A percentile compares a stretch with the other conserved stretches of the same genome.
Evolutionary conservation across 2,329 filamentous ascomycete genomes (phyloP).

Genomic region (Alternaria panax): DNA sequence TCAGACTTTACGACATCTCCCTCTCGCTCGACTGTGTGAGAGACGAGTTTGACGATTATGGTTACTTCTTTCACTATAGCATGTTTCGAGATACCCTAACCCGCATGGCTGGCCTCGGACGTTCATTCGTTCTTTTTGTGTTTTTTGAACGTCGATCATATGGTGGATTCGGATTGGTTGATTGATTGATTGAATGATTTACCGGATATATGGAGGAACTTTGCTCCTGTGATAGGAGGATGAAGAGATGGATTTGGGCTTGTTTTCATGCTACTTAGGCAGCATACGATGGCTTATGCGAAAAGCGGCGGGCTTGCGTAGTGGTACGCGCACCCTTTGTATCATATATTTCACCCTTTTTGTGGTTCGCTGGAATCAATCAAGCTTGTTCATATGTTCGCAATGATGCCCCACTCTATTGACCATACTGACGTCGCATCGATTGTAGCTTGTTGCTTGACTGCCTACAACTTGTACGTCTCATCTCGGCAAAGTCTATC

Average conservation of each 20-base stretch:
- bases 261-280: not conserved
- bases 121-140: constrained; percentile 38
- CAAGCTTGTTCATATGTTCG: not conserved
- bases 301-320: not conserved
- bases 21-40: not conserved
- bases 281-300: not conserved
- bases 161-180: not conserved
- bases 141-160: not conserved
- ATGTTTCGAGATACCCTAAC: constrained; percentile 47
- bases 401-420: not conserved
- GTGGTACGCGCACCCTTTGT: not conserved
- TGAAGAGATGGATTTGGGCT: not conserved
- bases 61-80: constrained; percentile 17
- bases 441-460: not conserved
- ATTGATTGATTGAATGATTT: no score
- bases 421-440: not conserved
- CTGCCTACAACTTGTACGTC: no score
- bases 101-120: constrained; percentile 43
- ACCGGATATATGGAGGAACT: not conserved
- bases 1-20: constrained; percentile 5
- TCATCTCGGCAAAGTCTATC: no score
- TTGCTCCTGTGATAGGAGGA: not conserved
- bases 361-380: not conserved
- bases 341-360: not conserved
- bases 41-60: constrained; percentile 11